Conservation (phyloP, 2,329 filamentous ascomycete genomes). For the Cercospora berteroae region DNA sequence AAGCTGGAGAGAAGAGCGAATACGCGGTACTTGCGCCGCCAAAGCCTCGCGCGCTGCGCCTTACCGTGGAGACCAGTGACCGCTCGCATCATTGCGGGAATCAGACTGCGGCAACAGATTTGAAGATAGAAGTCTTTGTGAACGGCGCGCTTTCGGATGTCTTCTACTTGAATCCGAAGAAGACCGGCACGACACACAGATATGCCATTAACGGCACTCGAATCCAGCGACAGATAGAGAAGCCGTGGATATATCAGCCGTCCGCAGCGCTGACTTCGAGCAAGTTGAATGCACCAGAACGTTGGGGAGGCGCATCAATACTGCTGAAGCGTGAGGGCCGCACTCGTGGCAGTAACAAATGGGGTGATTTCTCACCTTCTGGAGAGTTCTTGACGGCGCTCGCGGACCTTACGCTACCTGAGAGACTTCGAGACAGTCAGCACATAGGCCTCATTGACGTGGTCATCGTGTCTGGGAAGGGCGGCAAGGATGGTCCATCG, state of each 20-base stretch:
- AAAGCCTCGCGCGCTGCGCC: conserved; percentile 16
- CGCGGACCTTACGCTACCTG: conserved; percentile 41
- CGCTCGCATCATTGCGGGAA: not conserved
- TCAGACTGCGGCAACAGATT: conserved; percentile 24
- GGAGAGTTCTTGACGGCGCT: conserved; percentile 43
- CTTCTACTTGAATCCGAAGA: conserved; percentile 24
- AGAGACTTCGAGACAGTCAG: conserved; percentile 30
- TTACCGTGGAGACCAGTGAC: conserved; percentile 14
- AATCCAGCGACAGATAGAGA: conserved; percentile 42
- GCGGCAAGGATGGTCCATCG: conserved; percentile 29
- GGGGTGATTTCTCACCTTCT: conserved; percentile 37
- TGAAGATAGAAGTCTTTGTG: conserved; percentile 51
- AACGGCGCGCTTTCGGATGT: conserved; percentile 45
- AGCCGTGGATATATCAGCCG: conserved; percentile 45
- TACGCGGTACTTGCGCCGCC: not conserved
- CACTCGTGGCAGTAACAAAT: conserved; percentile 36
- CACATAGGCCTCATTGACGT: conserved; percentile 35
- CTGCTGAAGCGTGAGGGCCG: conserved; percentile 39
- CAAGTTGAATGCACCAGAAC: conserved; percentile 25
- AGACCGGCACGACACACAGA: conserved; percentile 2
- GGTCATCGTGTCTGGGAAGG: conserved; percentile 31
- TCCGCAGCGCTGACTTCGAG: conserved; percentile 16
- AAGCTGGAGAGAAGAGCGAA: conserved; percentile 24
- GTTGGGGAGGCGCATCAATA: conserved; percentile 39
- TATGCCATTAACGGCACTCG: conserved; percentile 41